Percentiles rank a stretch among this genome's conserved stretches.
These are phyloP conservation scores for Urostyla sp. DNA, from an alignment of 73 alveolate species.

Conservation along the genomic window DNA sequence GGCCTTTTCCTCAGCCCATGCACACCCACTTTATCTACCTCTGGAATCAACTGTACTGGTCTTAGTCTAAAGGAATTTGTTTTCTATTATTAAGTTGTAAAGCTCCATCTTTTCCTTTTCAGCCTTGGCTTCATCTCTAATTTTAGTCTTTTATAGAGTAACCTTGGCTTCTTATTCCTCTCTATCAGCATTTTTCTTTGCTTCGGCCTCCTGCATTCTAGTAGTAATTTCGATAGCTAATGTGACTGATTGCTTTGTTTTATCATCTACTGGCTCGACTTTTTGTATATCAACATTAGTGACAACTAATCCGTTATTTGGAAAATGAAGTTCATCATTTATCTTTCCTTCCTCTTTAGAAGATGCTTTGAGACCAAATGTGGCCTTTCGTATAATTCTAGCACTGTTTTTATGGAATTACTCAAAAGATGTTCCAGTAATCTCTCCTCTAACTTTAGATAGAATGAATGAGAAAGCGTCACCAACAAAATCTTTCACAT, in stretches of 20 bases:
- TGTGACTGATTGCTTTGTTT: slow-evolving; percentile 85
- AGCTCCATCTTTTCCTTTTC: slow-evolving; percentile 71
- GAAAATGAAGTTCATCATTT: slow-evolving; percentile 60
- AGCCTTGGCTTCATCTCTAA: slow-evolving; percentile 82
- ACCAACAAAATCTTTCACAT: slow-evolving; percentile 89
- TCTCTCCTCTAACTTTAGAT: slow-evolving; percentile 88
- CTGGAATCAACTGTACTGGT: too few relatives aligned
- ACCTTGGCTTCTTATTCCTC: slow-evolving; percentile 86
- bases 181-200: slow-evolving; percentile 81
- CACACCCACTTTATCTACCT: too few relatives aligned
- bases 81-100: slow-evolving; percentile 60
- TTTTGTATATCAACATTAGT: slow-evolving; percentile 85
- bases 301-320: slow-evolving; percentile 58
- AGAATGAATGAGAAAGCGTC: slow-evolving; percentile 83
- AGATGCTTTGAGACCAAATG: slow-evolving; percentile 83
- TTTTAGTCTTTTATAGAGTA: slow-evolving; percentile 75
- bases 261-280: slow-evolving; percentile 88
- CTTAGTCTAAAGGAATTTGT: slow-evolving; percentile 59
- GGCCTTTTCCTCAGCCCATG: slow-evolving; percentile 90
- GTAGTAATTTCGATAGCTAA: slow-evolving; percentile 94
- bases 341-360: slow-evolving; percentile 83
- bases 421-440: slow-evolving; percentile 76
- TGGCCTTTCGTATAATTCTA: slow-evolving; percentile 75
- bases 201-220: slow-evolving; percentile 83
- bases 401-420: slow-evolving; percentile 85